phyloP scores from a whole-genome alignment of 148 eudicot species.

The Camellia granthamiana region DNA sequence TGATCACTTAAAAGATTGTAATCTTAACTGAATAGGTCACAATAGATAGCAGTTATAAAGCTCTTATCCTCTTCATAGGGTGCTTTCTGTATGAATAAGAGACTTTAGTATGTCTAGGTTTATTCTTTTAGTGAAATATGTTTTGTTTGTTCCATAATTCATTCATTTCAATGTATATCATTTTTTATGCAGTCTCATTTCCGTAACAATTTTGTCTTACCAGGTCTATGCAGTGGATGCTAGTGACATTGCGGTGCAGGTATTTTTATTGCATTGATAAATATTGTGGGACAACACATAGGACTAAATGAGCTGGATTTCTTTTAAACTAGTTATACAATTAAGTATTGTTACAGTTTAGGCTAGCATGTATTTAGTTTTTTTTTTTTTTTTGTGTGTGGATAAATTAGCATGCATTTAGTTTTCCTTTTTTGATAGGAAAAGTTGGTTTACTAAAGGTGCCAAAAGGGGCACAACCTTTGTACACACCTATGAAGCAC shows the following conservation, averaged over 20 bases:
- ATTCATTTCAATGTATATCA: not conserved
- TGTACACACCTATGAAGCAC: not conserved
- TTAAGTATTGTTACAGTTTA: not conserved
- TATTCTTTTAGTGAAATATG: not conserved
- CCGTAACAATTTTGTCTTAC: constrained; percentile 15
- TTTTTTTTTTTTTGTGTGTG: not conserved
- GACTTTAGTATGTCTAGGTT: not conserved
- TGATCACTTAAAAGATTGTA: not conserved
- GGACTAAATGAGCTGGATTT: not conserved
- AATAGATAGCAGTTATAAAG: not conserved
- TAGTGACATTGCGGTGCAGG: constrained; percentile 97
- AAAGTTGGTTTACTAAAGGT: not conserved
- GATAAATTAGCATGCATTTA: not conserved
- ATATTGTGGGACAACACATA: not conserved
- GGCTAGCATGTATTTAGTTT: not conserved
- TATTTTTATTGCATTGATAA: constrained; percentile 22
- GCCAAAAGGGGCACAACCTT: not conserved
- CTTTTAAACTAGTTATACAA: not conserved
- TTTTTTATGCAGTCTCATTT: constrained; percentile 3
- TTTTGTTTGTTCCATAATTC: constrained; percentile 3
- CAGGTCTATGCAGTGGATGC: constrained; percentile 99
- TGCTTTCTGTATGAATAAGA: not conserved
- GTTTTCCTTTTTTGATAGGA: not conserved
- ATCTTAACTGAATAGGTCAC: constrained; percentile 6
- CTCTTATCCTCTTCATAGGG: not conserved